phyloP scores from a whole-genome alignment of 495 filamentous ascomycete species.

The Glarea lozoyensis region DNA sequence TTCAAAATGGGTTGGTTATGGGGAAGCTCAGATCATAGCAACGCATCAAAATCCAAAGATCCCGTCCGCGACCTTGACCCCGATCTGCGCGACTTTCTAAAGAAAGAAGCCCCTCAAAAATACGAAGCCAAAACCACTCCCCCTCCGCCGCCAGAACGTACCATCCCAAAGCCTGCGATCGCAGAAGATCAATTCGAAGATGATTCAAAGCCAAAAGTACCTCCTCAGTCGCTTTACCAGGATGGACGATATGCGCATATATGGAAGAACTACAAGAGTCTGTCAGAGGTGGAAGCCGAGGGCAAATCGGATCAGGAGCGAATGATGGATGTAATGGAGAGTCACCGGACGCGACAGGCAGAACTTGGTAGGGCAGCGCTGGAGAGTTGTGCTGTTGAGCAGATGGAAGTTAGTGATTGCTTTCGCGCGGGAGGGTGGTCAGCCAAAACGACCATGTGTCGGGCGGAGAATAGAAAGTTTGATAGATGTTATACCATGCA shows the following conservation, averaged over 20 bases:
- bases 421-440: constrained; percentile 54
- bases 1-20: constrained; percentile 22
- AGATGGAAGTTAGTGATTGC: constrained; percentile 65
- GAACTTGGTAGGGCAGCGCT: constrained; percentile 73
- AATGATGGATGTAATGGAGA: constrained; percentile 66
- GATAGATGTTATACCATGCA: constrained; percentile 79
- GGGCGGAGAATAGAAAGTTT: constrained; percentile 57
- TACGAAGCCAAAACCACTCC: constrained; percentile 32
- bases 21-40: constrained; percentile 11
- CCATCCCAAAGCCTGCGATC: constrained; percentile 15
- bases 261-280: constrained; percentile 79
- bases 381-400: constrained; percentile 89
- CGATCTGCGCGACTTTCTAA: constrained; percentile 72
- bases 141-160: constrained; percentile 16
- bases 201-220: constrained; percentile 18
- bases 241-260: constrained; percentile 92
- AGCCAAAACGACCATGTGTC: constrained; percentile 63
- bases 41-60: constrained; percentile 33
- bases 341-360: constrained; percentile 71
- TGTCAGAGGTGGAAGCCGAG: constrained; percentile 49
- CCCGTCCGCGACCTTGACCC: constrained; percentile 79
- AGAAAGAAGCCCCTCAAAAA: constrained; percentile 71
- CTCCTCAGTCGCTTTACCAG: constrained; percentile 34
- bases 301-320: constrained; percentile 63
- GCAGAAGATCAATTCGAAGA: constrained; percentile 10